A percentile compares a stretch with the other conserved stretches of the same genome.
These are phyloP conservation scores for Chrysoporthe austroafricana DNA, from an alignment of 2,329 filamentous ascomycete genomes.

Conservation along the genomic window DNA sequence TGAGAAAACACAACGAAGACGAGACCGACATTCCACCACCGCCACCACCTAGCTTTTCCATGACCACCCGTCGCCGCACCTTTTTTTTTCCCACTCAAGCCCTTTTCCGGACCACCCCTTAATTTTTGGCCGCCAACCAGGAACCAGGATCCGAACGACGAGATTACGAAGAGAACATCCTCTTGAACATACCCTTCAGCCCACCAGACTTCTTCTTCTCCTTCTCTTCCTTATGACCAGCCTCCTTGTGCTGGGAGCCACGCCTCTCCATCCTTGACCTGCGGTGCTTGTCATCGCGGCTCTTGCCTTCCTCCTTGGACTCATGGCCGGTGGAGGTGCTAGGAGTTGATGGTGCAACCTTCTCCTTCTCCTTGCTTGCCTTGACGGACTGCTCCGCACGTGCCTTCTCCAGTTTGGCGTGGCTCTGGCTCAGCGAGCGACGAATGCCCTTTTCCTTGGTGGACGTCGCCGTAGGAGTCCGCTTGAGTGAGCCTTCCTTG, in stretches of 20 bases:
- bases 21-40: neutral
- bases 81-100: neutral
- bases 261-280: conserved; percentile 26
- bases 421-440: conserved; percentile 36
- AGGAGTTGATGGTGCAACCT: neutral
- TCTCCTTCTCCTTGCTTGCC: conserved; percentile 21
- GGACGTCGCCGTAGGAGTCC: conserved; percentile 21
- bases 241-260: conserved; percentile 25
- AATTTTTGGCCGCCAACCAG: neutral
- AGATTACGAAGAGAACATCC: conserved; percentile 24
- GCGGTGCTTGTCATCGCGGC: conserved; percentile 28
- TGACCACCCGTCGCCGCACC: neutral
- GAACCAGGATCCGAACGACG: neutral
- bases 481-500: conserved; percentile 14
- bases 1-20: conserved; percentile 10
- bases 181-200: conserved; percentile 30
- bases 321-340: conserved; percentile 5
- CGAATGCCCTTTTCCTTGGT: conserved; percentile 33
- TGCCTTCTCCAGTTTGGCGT: conserved; percentile 33
- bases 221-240: conserved; percentile 23
- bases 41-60: neutral
- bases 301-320: conserved; percentile 13
- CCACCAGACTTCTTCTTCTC: conserved; percentile 28
- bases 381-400: conserved; percentile 31
- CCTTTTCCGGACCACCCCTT: neutral